Conservation (phyloP, 768 basidiomycete genomes). For the Agrocybe praecox region DNA sequence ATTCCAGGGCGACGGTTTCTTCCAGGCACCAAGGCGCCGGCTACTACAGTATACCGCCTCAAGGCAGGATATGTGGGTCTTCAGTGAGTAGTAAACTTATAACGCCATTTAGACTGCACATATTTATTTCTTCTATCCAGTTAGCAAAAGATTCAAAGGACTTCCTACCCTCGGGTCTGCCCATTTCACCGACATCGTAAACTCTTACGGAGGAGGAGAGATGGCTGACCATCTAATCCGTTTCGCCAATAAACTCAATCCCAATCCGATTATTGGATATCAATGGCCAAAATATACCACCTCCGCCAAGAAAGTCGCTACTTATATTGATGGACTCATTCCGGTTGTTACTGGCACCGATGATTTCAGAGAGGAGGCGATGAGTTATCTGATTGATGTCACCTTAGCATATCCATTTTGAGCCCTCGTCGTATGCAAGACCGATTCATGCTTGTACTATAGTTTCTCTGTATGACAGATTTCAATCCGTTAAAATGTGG, state of each 20-base stretch:
- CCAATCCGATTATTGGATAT: conserved; percentile 12
- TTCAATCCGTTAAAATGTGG: too few relatives aligned
- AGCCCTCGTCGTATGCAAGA: not conserved
- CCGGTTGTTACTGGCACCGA: conserved; percentile 22
- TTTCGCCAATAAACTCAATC: conserved; percentile 34
- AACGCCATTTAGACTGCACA: not conserved
- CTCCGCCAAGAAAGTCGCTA: conserved; percentile 25
- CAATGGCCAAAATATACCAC: conserved; percentile 22
- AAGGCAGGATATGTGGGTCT: conserved; percentile 6
- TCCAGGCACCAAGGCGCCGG: conserved; percentile 52
- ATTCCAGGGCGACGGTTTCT: conserved; percentile 50
- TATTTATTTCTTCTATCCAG: conserved; percentile 21
- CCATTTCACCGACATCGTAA: conserved; percentile 34
- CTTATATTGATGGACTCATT: conserved; percentile 24
- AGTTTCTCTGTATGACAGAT: too few relatives aligned
- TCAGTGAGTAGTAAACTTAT: not conserved
- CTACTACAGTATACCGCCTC: conserved; percentile 32
- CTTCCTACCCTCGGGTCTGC: conserved; percentile 44
- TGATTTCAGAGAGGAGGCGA: conserved; percentile 22
- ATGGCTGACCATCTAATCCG: conserved; percentile 46
- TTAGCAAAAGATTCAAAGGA: conserved; percentile 45
- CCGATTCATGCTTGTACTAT: too few relatives aligned
- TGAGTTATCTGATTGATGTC: conserved; percentile 20
- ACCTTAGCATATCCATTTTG: conserved; percentile 11
- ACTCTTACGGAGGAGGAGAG: conserved; percentile 39